Evolutionary conservation across 1,284 basidiomycete genomes (phyloP), one percentile per base, ranked within the genome.

Genomic region (Apiotrichum akiyoshidainum): DNA sequence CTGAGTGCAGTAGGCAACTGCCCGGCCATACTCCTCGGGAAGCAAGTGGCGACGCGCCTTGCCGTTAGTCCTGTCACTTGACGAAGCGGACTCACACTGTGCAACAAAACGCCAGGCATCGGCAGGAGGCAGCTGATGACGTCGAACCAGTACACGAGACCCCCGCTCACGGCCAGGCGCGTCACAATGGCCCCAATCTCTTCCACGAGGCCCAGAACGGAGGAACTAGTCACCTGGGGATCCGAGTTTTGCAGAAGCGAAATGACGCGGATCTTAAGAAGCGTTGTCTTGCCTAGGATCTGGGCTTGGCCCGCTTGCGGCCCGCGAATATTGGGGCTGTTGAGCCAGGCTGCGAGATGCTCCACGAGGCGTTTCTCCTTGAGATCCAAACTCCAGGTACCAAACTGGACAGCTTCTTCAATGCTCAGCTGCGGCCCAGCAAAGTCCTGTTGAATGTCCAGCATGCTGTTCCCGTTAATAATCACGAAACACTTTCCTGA

Each of bases 111-210:
- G 2, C 55, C 61, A 2, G 58, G 52, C 9, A 54, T 35, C 0
- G 46, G 40, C 5, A 63, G 42, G 1, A 49, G 35, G 17, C 35
- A 26, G 47, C 49, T 34, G 39, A 39, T 14, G 11, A 63, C 49
- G 42, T 63, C 61, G 16, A 46, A 55, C 46, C 55, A 58, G 34
- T 49, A 59, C 11, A 63, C 5, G 14, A 59, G 12, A 1, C 60
- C 58, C 0, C 48, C 47, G 6, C 26, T 37, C 2, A 16, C 40
- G 9, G 48, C 51, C 2, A 56, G 17, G 6, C 46, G 52, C 14
- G 45, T 35, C 17, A 63, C 52, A 8, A 52, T 31, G 5, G n/a
- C 48, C 5, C 53, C 40, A 11, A 63, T 46, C 6, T 63, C 61
- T 16, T 63, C 61, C 7, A 49, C 37, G 8, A 47, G 14, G 5